Evolutionary conservation across 768 basidiomycete genomes (phyloP).

Genomic region (Albatrellus ellisii): DNA sequence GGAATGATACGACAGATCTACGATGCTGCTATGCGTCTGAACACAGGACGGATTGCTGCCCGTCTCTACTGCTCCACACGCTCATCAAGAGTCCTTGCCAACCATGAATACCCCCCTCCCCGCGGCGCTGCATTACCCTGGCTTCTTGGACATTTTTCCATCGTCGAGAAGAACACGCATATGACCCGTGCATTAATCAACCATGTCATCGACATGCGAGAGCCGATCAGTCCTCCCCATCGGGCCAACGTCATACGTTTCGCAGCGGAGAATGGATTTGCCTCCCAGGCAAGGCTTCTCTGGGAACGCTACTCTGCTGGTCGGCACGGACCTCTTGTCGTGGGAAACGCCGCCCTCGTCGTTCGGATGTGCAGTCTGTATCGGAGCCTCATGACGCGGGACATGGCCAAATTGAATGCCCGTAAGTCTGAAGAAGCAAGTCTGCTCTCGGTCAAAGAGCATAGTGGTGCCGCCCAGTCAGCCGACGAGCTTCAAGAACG

Average conservation of each 20-base stretch:
- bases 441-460: background rate
- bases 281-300: slow-evolving; percentile 33
- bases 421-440: background rate
- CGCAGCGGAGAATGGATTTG: slow-evolving; percentile 34
- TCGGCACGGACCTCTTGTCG: slow-evolving; percentile 25
- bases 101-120: slow-evolving; percentile 38
- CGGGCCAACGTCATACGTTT: slow-evolving; percentile 38
- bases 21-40: slow-evolving; percentile 3
- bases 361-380: slow-evolving; percentile 41
- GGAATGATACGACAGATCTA: background rate
- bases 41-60: slow-evolving; percentile 24
- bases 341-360: slow-evolving; percentile 31
- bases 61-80: slow-evolving; percentile 35
- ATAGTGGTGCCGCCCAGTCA: slow-evolving; percentile 5
- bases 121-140: slow-evolving; percentile 31
- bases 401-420: background rate
- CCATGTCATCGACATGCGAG: slow-evolving; percentile 30
- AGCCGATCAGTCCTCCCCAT: slow-evolving; percentile 28
- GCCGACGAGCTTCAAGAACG: slow-evolving; percentile 6
- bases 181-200: slow-evolving; percentile 35
- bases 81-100: slow-evolving; percentile 17
- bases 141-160: slow-evolving; percentile 36
- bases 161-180: slow-evolving; percentile 26
- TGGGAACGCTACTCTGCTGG: slow-evolving; percentile 44
- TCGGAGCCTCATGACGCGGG: background rate